Percentiles rank a stretch among this genome's conserved stretches.
phyloP scores from a whole-genome alignment of 2,329 filamentous ascomycete species.

The Calcarisporium arbuscula region DNA sequence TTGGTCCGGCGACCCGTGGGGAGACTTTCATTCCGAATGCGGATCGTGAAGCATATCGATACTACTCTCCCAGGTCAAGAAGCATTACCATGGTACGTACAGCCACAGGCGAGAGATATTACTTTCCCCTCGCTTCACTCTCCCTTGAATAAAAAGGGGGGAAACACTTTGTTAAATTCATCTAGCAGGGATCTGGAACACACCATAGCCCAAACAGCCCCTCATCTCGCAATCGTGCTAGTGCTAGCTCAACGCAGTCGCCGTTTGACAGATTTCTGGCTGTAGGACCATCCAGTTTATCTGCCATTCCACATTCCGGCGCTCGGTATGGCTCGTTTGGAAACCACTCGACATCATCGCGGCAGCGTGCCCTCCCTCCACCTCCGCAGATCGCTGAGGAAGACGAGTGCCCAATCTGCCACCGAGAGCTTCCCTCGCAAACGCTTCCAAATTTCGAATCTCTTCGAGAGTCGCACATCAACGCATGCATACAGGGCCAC shows the following conservation, averaged over 20 bases:
- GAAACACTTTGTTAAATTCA: too few species aligned
- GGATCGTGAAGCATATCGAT: slow-evolving; percentile 30
- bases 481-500: slow-evolving; percentile 48
- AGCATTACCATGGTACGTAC: slow-evolving; percentile 45
- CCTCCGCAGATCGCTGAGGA: slow-evolving; percentile 58
- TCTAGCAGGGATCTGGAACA: too few species aligned
- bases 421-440: slow-evolving; percentile 59
- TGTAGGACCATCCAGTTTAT: slow-evolving; percentile 24
- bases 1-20: too few species aligned
- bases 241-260: slow-evolving; percentile 25
- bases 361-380: slow-evolving; percentile 32
- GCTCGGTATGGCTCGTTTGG: slow-evolving; percentile 23
- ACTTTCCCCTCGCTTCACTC: too few species aligned
- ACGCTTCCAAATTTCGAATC: slow-evolving; percentile 46
- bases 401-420: slow-evolving; percentile 74
- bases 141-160: too few species aligned
- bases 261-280: slow-evolving; percentile 34
- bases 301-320: slow-evolving; percentile 21
- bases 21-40: too few species aligned
- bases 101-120: not conserved
- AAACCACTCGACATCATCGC: slow-evolving; percentile 26
- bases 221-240: slow-evolving; percentile 21
- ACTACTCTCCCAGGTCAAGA: slow-evolving; percentile 27
- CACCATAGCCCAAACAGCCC: too few species aligned
- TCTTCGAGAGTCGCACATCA: slow-evolving; percentile 53